These are phyloP conservation scores for Boletus tomentosulus DNA, from an alignment of 768 basidiomycete species.

Conservation along the genomic window DNA sequence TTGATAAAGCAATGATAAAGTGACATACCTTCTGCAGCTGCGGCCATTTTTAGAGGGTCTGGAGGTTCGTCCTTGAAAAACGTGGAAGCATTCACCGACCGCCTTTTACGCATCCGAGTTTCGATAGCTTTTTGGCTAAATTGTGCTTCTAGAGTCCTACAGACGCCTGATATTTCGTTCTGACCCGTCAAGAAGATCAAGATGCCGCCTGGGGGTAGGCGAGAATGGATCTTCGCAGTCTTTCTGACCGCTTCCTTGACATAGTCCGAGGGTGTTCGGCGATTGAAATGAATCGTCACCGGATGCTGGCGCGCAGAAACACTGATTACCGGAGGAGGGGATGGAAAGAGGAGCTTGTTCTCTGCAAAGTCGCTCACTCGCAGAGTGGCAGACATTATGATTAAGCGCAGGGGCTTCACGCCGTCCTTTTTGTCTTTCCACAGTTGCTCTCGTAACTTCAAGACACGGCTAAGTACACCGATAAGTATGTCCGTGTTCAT, in stretches of 20 bases:
- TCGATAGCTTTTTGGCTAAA: conserved; percentile 67
- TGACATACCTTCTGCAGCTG: conserved; percentile 18
- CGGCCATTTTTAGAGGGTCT: conserved; percentile 12
- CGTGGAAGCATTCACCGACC: conserved; percentile 21
- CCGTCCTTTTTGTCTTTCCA: conserved; percentile 77
- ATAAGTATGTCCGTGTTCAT: conserved; percentile 98
- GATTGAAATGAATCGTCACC: conserved; percentile 91
- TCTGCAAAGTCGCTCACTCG: conserved; percentile 90
- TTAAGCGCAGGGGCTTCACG: conserved; percentile 81
- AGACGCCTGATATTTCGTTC: conserved; percentile 87
- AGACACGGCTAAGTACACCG: conserved; percentile 91
- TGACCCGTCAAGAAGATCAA: conserved; percentile 95
- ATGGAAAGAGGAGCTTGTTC: conserved; percentile 75
- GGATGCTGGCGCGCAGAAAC: conserved; percentile 91
- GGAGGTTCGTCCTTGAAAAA: conserved; percentile 26
- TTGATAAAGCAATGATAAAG: background rate
- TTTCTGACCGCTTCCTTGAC: conserved; percentile 89
- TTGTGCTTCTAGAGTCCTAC: conserved; percentile 71
- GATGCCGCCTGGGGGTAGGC: conserved; percentile 89
- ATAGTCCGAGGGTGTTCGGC: conserved; percentile 83
- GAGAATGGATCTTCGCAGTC: conserved; percentile 84
- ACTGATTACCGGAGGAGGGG: conserved; percentile 87
- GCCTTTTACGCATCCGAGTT: conserved; percentile 41
- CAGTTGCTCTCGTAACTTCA: conserved; percentile 83
- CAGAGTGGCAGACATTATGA: conserved; percentile 99